A percentile compares a stretch with the other conserved stretches of the same genome.
Conservation (phyloP, 495 filamentous ascomycete genomes). For the Hypoxylon fragiforme region DNA sequence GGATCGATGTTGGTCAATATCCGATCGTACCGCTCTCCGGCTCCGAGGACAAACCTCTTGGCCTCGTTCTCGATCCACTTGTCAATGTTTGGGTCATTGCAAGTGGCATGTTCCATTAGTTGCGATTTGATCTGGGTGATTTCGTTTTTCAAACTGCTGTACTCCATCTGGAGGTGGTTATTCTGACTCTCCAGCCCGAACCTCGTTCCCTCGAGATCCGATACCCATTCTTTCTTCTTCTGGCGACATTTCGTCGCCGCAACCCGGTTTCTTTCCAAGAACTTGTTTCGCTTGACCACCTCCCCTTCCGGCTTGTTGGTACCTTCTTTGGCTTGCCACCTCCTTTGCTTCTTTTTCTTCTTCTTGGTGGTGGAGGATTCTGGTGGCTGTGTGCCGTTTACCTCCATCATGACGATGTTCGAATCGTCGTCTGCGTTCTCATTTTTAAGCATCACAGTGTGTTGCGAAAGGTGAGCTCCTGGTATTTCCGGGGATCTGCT, state of each 20-base stretch:
- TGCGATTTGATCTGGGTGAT: slow-evolving; percentile 59
- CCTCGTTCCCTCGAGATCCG: slow-evolving; percentile 58
- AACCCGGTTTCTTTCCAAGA: slow-evolving; percentile 79
- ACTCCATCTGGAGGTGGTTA: slow-evolving; percentile 42
- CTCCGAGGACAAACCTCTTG: slow-evolving; percentile 42
- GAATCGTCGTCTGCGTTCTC: neutral
- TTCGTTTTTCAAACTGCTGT: slow-evolving; percentile 48
- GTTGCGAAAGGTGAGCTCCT: slow-evolving; percentile 28
- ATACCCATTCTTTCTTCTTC: slow-evolving; percentile 80
- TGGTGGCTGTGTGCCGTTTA: neutral
- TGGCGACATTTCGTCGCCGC: slow-evolving; percentile 86
- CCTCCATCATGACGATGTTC: slow-evolving; percentile 1
- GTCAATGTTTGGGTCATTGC: slow-evolving; percentile 56
- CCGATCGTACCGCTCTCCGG: slow-evolving; percentile 38
- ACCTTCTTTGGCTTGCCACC: neutral
- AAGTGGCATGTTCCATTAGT: slow-evolving; percentile 62
- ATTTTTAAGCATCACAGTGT: slow-evolving; percentile 17
- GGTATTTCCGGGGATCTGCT: slow-evolving; percentile 31
- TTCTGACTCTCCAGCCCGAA: slow-evolving; percentile 44
- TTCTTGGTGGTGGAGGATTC: slow-evolving; percentile 5
- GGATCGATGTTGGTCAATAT: slow-evolving; percentile 31
- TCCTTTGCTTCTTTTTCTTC: slow-evolving; percentile 13
- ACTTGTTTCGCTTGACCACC: slow-evolving; percentile 46
- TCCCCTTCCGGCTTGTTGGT: slow-evolving; percentile 19
- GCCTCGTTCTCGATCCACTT: slow-evolving; percentile 52